Evolutionary conservation across 805 yeast genomes (phyloP).

Genomic region (Nakazawaea ambrosiae): DNA sequence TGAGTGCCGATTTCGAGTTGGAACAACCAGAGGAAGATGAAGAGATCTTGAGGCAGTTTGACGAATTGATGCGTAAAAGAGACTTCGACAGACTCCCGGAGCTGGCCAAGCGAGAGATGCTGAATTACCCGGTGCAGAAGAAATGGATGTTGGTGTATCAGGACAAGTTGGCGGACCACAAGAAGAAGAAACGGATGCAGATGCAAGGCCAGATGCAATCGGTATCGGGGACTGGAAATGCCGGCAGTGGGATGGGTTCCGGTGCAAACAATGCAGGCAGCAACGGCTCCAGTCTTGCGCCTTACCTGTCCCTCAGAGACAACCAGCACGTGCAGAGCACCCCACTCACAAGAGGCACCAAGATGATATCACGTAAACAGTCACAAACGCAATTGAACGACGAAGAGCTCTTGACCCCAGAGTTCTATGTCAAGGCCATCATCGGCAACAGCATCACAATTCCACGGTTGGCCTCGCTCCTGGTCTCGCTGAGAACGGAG

Average conservation of each 20-base stretch:
- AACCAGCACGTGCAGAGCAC: not conserved
- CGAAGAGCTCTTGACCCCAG: slow-evolving; percentile 44
- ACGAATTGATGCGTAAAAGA: slow-evolving; percentile 74
- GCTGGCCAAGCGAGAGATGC: slow-evolving; percentile 71
- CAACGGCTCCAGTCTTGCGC: not conserved
- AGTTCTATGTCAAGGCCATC: slow-evolving; percentile 66
- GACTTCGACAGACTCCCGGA: slow-evolving; percentile 61
- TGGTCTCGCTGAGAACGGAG: slow-evolving; percentile 91
- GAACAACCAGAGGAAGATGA: slow-evolving; percentile 63
- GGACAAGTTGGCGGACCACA: slow-evolving; percentile 72
- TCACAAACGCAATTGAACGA: slow-evolving; percentile 6
- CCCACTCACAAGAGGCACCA: slow-evolving; percentile 1
- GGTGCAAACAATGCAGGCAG: not conserved
- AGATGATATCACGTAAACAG: not conserved
- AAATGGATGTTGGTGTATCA: slow-evolving; percentile 91
- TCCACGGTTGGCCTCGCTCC: slow-evolving; percentile 70
- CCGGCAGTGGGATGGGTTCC: slow-evolving; percentile 11
- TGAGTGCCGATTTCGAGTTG: slow-evolving; percentile 34
- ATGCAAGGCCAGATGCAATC: no score
- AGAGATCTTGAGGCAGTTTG: slow-evolving; percentile 68
- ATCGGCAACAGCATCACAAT: slow-evolving; percentile 62
- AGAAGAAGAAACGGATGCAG: slow-evolving; percentile 31
- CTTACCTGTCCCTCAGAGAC: not conserved
- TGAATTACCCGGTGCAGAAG: slow-evolving; percentile 63
- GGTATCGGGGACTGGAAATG: no score